phyloP scores from a whole-genome alignment of 805 yeast genomes.

The Candida rishiriensis region DNA sequence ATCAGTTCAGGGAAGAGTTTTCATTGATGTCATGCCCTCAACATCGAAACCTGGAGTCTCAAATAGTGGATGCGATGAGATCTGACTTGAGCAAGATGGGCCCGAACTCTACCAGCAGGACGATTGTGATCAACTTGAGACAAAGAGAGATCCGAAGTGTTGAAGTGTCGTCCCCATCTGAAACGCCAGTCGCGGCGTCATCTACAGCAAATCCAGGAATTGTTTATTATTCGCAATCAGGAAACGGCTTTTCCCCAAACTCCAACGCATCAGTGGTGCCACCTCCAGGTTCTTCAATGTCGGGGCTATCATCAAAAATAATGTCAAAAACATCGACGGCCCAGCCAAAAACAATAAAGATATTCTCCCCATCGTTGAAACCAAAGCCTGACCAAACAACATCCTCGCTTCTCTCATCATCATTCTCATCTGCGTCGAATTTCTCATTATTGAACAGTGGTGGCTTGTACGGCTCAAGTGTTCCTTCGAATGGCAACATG shows the following conservation, averaged over 20 bases:
- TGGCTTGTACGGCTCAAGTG: no score
- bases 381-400: conserved; percentile 6
- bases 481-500: no score
- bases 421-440: conserved; percentile 8
- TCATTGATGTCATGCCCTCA: conserved; percentile 47
- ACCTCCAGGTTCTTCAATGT: no score
- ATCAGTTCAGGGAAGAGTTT: conserved; percentile 50
- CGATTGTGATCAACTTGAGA: conserved; percentile 23
- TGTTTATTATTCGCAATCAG: no score
- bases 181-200: background rate
- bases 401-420: conserved; percentile 5
- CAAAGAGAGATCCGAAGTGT: conserved; percentile 23
- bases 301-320: background rate
- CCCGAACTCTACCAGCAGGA: conserved; percentile 9
- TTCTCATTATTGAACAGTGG: background rate
- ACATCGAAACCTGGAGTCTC: conserved; percentile 39
- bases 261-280: no score
- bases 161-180: conserved; percentile 8
- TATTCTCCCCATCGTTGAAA: conserved; percentile 12
- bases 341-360: conserved; percentile 11
- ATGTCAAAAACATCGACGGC: background rate
- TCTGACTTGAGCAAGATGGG: conserved; percentile 35
- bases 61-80: conserved; percentile 41
- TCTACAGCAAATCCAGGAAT: background rate
- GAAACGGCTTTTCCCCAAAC: no score